Conservation (phyloP, 108 stramenopile species). For the Schizochytrium sp. region DNA sequence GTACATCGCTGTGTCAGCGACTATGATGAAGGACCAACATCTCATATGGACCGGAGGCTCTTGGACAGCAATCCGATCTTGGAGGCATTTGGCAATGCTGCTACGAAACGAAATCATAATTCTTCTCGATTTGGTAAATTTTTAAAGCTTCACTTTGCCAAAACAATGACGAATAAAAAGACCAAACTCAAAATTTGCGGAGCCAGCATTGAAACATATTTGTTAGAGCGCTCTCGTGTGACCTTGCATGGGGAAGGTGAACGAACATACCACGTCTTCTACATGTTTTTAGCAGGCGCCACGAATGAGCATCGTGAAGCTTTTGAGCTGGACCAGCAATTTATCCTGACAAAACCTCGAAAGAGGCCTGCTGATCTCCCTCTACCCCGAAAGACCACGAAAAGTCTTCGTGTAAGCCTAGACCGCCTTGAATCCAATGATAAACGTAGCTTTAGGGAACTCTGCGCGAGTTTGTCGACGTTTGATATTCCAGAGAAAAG, state of each 20-base stretch:
- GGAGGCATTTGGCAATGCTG: slow-evolving; percentile 69
- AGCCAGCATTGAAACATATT: slow-evolving; percentile 72
- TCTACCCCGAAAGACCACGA: not conserved
- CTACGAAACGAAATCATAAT: slow-evolving; percentile 64
- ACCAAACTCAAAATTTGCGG: slow-evolving; percentile 37
- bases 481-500: slow-evolving; percentile 44
- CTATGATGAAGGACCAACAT: not conserved
- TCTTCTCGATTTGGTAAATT: slow-evolving; percentile 66
- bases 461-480: slow-evolving; percentile 29
- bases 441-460: slow-evolving; percentile 18
- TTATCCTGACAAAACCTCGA: not conserved
- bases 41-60: slow-evolving; percentile 30
- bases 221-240: slow-evolving; percentile 77
- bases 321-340: slow-evolving; percentile 68
- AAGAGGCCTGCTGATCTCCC: slow-evolving; percentile 11
- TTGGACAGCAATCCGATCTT: slow-evolving; percentile 63
- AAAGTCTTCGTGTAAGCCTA: slow-evolving; percentile 31
- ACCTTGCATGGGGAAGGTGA: slow-evolving; percentile 69
- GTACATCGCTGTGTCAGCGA: slow-evolving; percentile 51
- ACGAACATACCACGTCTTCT: slow-evolving; percentile 79
- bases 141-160: slow-evolving; percentile 62
- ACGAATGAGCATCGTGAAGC: slow-evolving; percentile 66
- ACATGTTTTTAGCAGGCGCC: slow-evolving; percentile 72
- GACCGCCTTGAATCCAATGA: not conserved
- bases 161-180: no score